Base-by-base conservation (phyloP, 2,329 filamentous ascomycete genomes). In the Grosmannia serpens region DNA sequence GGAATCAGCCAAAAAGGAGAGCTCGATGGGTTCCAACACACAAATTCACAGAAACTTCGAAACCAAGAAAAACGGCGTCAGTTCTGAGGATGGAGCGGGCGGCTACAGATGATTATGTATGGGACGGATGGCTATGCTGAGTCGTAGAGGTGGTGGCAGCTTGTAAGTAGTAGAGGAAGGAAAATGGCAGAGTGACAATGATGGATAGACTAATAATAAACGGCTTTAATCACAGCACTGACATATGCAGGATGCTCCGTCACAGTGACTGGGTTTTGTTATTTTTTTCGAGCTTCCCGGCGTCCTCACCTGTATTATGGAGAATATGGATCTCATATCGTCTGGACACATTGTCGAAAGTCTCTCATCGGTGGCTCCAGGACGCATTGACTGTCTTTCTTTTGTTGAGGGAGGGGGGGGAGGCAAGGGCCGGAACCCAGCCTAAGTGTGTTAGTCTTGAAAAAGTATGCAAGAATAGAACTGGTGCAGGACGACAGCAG, bases 31-130 rank as follows among this genome's bases (percentile, higher is more conserved):
- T 63, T 27, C n/a, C 22, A 41, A 56, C 57, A 58, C 55, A 56
- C 46, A 31, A 49, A 59, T 44, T 47, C 46, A 58, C 54, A 68
- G 63, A 62, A 68, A 70, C 69, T 69, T 73, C 74, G 75, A 75
- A 74, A 54, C 35, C 72, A 73, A 74, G 73, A 73, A 66, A 60
- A 69, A 67, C 70, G 65, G 66, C 60, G 61, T 66, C 64, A 63
- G 65, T 67, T 63, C 66, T 67, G 67, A 68, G 63, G 64, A 56
- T 26, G n/a, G 64, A 62, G 60, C 66, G 73, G 75, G 76, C 74
- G 74, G 70, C 70, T 75, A 73, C 68, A 68, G 69, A 65, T 67
- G 68, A 73, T 78, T 79, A 78, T 77, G 76, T 78, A 78, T 70
- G 66, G 65, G 59, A 17, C n/a, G 15, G 35, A 38, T 63, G 62